These are phyloP conservation scores for Psilocybe subaeruginosa DNA, from an alignment of 768 basidiomycete species.

Conservation along the genomic window DNA sequence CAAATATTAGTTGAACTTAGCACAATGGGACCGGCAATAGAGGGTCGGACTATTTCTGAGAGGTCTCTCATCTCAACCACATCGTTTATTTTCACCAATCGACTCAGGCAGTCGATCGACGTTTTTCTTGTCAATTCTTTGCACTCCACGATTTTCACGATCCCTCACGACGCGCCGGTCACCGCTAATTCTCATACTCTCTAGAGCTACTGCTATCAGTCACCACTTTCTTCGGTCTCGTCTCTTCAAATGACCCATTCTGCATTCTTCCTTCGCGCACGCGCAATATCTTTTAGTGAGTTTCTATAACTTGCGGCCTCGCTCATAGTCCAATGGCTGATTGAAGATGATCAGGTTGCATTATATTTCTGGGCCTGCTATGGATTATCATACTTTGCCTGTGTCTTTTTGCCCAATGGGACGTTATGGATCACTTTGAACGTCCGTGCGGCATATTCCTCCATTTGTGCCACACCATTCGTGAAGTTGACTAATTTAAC, in stretches of 20 bases:
- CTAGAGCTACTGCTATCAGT: neutral
- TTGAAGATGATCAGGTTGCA: conserved; percentile 15
- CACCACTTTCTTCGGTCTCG: neutral
- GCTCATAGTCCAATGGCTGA: neutral
- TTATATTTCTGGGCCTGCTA: conserved; percentile 27
- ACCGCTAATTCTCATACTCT: no score
- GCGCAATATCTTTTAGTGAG: conserved; percentile 8
- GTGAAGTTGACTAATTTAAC: neutral
- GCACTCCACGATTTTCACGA: neutral
- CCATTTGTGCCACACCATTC: neutral
- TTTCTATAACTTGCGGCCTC: neutral
- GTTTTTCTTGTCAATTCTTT: neutral
- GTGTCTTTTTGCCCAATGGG: conserved; percentile 30
- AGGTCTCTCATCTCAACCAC: no score
- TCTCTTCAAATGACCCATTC: conserved; percentile 4
- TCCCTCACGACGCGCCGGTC: neutral
- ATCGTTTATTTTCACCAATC: neutral
- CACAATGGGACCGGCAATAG: neutral
- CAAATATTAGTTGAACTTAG: neutral
- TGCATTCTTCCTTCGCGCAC: neutral
- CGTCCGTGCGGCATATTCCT: conserved; percentile 20
- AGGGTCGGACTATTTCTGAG: neutral
- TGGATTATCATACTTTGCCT: conserved; percentile 31
- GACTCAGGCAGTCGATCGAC: neutral
- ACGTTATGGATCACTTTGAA: conserved; percentile 25